Evolutionary conservation across 306 rosid genomes (phyloP), one percentile per base, ranked within the genome.

Genomic region (Corylus avellana): DNA sequence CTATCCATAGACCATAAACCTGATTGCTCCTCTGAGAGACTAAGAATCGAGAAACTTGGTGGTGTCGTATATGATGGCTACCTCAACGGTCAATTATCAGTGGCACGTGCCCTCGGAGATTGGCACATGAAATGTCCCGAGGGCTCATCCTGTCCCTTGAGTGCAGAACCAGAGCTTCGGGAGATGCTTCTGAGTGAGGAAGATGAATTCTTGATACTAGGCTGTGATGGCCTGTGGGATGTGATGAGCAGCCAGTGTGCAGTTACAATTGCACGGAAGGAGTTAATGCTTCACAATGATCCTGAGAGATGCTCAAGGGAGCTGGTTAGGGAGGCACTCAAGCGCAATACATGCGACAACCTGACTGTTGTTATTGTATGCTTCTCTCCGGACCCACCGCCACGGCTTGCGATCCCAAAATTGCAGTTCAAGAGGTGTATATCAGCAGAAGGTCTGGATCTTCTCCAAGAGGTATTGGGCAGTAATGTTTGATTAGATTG

Each of bases 221-320:
- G 96, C 22, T 92, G 97, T 29, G 97, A 92, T 22, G 97, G 96
- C 27, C 85, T 92, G 58, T 92, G 97, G 95, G 95, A 92, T 82
- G 97, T 92, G 20, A 92, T 92, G 97, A 92, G 92, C 84, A 92
- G 93, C 83, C 93, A 92, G 68, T 91, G 89, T 82, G 97, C 96
- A 2, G 92, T 92, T 59, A 88, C 93, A 22, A 88, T 88, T 86
- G 91, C 91, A 17, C 89, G 97, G 85, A 90, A 87, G 79, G 97
- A 90, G 81, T 77, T 92, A 80, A 90, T 92, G 92, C 82, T 90
- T 25, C 96, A 92, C 47, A 90, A 92, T 78, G 96, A 92, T 59
- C 97, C 96, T 13, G 88, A 92, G 72, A 88, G 97, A 81, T 90
- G 96, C 78, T 92, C 97, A 4, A 89, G 87, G 87, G 97, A 89